These are phyloP conservation scores for Tetradesmus lagerheimii DNA, from an alignment of 139 green algal species.

Conservation along the genomic window DNA sequence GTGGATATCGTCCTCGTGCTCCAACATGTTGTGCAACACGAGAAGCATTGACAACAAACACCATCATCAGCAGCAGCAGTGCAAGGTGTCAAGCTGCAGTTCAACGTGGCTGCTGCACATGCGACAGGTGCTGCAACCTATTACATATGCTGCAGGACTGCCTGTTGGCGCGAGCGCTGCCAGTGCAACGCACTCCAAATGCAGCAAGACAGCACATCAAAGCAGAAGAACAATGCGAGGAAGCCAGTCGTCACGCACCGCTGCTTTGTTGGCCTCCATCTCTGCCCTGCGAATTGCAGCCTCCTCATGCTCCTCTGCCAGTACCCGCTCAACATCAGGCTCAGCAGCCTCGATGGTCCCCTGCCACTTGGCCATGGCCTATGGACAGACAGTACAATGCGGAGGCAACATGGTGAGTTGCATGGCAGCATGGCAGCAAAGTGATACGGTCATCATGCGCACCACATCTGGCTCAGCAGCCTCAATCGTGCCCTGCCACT, in stretches of 20 bases:
- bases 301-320: slow-evolving; percentile 81
- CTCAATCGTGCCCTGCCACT: slow-evolving; percentile 80
- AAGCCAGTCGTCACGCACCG: slow-evolving; percentile 19
- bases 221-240: neutral
- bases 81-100: neutral
- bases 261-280: slow-evolving; percentile 92
- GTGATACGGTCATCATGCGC: no score
- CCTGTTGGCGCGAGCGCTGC: no score
- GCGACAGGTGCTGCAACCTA: no score
- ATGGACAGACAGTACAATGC: neutral
- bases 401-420: no score
- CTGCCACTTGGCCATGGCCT: slow-evolving; percentile 72
- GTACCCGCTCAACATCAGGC: slow-evolving; percentile 68
- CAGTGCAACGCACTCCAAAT: no score
- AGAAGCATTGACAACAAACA: neutral
- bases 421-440: no score
- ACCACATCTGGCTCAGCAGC: no score
- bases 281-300: slow-evolving; percentile 78
- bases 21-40: neutral
- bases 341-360: slow-evolving; percentile 74
- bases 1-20: neutral
- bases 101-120: neutral
- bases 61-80: neutral
- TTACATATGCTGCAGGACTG: no score
- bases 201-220: neutral